Conservation (phyloP, 2,329 filamentous ascomycete genomes). For the Falciphora oryzae region DNA sequence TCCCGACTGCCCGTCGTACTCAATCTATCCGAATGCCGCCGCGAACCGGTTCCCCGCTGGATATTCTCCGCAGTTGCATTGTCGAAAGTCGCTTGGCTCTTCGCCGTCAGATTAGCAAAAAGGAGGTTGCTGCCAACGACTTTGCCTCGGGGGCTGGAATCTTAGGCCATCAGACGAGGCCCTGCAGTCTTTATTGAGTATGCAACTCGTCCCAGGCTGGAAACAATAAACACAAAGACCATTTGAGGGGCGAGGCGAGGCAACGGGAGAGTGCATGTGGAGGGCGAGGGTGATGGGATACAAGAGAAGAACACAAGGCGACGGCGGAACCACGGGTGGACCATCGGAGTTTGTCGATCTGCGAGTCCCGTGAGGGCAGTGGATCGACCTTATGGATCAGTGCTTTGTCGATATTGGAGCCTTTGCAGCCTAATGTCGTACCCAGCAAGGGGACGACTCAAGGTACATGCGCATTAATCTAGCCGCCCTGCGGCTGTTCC, state of each 20-base stretch:
- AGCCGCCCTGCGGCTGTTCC: constrained; percentile 4
- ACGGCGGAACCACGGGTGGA: not conserved
- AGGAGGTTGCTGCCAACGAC: not conserved
- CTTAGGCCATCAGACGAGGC: not conserved
- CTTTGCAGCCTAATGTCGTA: constrained; percentile 7
- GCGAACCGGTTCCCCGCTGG: constrained; percentile 5
- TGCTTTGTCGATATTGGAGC: constrained; percentile 7
- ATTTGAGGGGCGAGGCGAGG: not conserved
- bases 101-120: not conserved
- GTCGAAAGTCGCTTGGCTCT: constrained; percentile 1
- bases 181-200: constrained; percentile 1
- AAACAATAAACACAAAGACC: not conserved
- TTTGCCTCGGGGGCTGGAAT: not conserved
- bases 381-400: not conserved
- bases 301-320: not conserved
- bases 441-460: not conserved
- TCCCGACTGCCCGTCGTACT: not conserved
- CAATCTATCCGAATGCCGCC: not conserved
- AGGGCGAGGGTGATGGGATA: no score
- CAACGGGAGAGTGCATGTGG: not conserved
- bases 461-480: constrained; percentile 2
- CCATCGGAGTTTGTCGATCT: not conserved
- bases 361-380: not conserved
- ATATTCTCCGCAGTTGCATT: constrained; percentile 6
- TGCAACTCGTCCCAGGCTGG: not conserved